Base-by-base conservation (phyloP, 768 basidiomycete genomes). In the Lactarius deliciosus region DNA sequence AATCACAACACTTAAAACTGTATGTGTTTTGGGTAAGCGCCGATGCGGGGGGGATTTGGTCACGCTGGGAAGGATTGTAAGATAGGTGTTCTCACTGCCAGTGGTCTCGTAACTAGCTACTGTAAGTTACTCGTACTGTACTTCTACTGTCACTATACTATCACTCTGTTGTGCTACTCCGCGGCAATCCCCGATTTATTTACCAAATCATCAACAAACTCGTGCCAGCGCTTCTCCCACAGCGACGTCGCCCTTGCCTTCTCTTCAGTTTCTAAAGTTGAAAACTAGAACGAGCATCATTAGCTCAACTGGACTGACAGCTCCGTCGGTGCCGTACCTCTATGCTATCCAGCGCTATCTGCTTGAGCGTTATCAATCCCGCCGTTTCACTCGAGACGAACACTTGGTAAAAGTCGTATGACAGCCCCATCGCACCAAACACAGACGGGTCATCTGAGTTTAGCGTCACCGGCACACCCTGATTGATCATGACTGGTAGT, bases 401-500 rank as follows among this genome's bases (percentile, higher is more conserved):
- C 38, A 91, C 89, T 79, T 92, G 91, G 75, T 82, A 92, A 74
- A 86, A 92, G 75, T 92, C 91, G 72, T 83, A 92, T 0, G 88
- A 86, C 6, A 92, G 79, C 0, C 90, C 90, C 84, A 88, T 86
- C 69, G 89, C 90, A 20, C 89, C 88, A 70, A 93, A 92, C 28
- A 87, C 80, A 0, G 89, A 79, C 4, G 91, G 34, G 71, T 92
- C 91, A 71, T 92, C 91, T 7, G 87, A 90, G 71, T 82, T 84
- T 3, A 92, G 80, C 0, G 84, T 85, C 9, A 92, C 86, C 3
- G 88, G 86, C 9, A 92, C 81, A 1, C 90, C 89, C 66, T 90
- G 80, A 73, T 89, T 92, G 57, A 92, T 73, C 43, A 91, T 72
- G n/a, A 83, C 79, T 0, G 89, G 88, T 32, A 92, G 78, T 0